Conservation (phyloP, 176 grass and related monocot species). For the Rhynchospora breviuscula region DNA sequence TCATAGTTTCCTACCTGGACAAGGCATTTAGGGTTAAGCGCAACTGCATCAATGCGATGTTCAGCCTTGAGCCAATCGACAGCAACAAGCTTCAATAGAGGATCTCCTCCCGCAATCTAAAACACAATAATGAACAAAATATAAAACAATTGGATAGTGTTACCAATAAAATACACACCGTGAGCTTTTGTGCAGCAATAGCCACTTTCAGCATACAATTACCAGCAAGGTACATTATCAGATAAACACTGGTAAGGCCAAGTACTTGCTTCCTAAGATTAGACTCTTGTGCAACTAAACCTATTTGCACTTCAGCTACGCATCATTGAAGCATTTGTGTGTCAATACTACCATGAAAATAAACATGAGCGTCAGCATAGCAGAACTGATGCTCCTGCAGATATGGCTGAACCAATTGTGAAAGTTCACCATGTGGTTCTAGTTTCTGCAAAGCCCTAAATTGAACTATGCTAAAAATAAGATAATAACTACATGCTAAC, state of each 20-base stretch:
- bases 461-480: neutral
- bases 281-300: neutral
- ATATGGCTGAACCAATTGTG: neutral
- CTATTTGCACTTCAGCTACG: neutral
- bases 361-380: neutral
- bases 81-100: slow-evolving; percentile 82
- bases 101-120: slow-evolving; percentile 85
- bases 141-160: neutral
- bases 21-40: slow-evolving; percentile 80
- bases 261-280: neutral
- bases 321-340: neutral
- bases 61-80: slow-evolving; percentile 92
- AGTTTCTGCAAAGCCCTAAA: neutral
- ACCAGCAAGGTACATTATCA: neutral
- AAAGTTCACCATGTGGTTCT: neutral
- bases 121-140: slow-evolving; percentile 11
- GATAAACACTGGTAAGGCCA: neutral
- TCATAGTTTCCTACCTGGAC: slow-evolving; percentile 57
- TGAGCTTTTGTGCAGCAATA: neutral
- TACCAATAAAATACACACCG: neutral
- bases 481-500: neutral
- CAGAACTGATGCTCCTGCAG: neutral
- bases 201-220: neutral
- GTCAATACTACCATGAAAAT: neutral
- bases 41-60: slow-evolving; percentile 68